phyloP scores from a whole-genome alignment of 108 stramenopile species.

The Aurantiochytrium sp. region DNA sequence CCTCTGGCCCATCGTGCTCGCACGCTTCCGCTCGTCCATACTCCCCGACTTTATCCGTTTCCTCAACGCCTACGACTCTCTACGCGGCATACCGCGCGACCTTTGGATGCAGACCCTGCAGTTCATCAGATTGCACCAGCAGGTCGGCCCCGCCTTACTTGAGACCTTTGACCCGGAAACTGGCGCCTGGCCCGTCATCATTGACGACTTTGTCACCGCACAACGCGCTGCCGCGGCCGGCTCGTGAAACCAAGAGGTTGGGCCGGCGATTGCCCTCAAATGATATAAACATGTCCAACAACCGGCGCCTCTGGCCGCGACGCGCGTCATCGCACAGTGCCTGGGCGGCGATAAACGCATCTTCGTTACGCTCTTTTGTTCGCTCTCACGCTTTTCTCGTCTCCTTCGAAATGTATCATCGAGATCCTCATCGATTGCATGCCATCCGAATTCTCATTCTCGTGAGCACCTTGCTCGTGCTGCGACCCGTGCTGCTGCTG shows the following conservation, averaged over 20 bases:
- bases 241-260: background rate
- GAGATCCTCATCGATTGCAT: no score
- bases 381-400: no score
- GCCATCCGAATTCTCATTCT: no score
- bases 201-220: background rate
- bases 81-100: background rate
- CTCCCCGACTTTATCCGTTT: background rate
- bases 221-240: background rate
- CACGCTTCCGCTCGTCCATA: background rate
- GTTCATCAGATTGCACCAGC: background rate
- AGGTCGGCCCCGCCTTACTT: background rate
- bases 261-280: background rate
- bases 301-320: no score
- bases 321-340: no score
- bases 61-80: background rate
- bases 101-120: background rate
- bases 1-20: background rate
- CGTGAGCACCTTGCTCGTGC: no score
- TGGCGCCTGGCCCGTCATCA: conserved; percentile 21
- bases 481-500: no score
- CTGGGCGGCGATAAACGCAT: no score
- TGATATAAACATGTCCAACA: background rate
- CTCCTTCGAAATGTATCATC: no score
- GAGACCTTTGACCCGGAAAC: conserved; percentile 2
- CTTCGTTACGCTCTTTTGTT: no score